Conservation (phyloP, 2,329 filamentous ascomycete genomes). For the Fusarium sp. region DNA sequence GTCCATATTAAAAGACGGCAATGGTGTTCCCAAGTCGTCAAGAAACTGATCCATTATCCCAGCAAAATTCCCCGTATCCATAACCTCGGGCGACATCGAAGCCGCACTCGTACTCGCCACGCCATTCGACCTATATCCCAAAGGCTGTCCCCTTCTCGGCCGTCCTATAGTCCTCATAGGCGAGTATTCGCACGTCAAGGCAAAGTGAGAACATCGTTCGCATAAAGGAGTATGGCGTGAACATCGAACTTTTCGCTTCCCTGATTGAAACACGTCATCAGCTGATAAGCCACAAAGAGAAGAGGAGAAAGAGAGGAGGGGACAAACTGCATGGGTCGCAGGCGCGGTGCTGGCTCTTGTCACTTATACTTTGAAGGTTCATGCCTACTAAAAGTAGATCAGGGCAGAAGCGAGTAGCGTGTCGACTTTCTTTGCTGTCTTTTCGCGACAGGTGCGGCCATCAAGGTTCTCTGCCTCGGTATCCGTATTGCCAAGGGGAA, state of each 20-base stretch:
- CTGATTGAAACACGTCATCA: conserved; percentile 19
- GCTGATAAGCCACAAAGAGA: neutral
- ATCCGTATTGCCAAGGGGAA: conserved; percentile 9
- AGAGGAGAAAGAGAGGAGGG: neutral
- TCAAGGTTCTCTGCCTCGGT: conserved; percentile 26
- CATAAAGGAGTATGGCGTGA: conserved; percentile 31
- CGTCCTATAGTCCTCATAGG: conserved; percentile 27
- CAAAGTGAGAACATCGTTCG: conserved; percentile 37
- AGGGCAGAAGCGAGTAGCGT: neutral
- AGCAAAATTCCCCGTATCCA: neutral
- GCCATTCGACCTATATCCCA: neutral
- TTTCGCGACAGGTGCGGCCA: conserved; percentile 19
- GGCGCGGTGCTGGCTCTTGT: conserved; percentile 34
- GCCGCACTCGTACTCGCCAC: accelerated
- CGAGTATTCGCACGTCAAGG: conserved; percentile 28
- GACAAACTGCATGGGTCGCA: conserved; percentile 33
- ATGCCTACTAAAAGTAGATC: conserved; percentile 17
- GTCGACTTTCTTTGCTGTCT: conserved; percentile 7
- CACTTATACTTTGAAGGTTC: conserved; percentile 26
- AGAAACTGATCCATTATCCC: conserved; percentile 21
- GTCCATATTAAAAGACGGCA: conserved; percentile 1
- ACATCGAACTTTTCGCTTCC: conserved; percentile 34
- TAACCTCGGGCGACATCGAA: neutral
- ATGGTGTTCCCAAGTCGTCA: neutral
- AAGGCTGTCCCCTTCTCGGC: neutral